Base-by-base conservation (phyloP, 345 rosid genomes). In the Mangifera indica region DNA sequence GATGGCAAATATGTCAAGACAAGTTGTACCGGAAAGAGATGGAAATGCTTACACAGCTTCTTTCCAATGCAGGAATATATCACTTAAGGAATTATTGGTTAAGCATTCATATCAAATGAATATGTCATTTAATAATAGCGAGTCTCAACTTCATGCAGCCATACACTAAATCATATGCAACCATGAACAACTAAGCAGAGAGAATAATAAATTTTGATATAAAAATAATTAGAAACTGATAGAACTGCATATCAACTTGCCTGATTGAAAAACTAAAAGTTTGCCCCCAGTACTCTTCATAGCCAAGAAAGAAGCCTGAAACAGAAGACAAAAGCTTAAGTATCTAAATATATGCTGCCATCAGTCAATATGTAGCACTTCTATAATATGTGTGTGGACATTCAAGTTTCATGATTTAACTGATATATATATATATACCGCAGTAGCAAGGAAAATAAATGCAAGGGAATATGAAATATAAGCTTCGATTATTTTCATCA, bases 191-290 rank as follows among this genome's bases (percentile, higher is more conserved):
- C 46, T 51, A 34, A 18, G 68, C 54, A 45, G 11, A 14, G 40
- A 59, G 32, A 56, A 54, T 20, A 15, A 69, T 1, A n/a, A 15
- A 61, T 29, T 17, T 37, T 22, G 20, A 45, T 12, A 37, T 29
- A 34, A 63, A 45, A 34, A 65, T 69, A 62, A 52, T 48, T 59
- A 29, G 65, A 63, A 40, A 72, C 17, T 52, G 22, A 59, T 9
- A 12, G 11, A 42, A 52, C 12, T 51, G 61, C 45, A 64, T n/a
- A 46, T 11, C 20, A 53, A 71, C 89, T 73, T 29, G 82, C 99
- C 99, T 88, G 99, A 92, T 80, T 95, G 99, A 76, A 95, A 95
- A 71, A 92, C 93, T 82, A 95, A 69, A 73, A 95, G 97, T 83
- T 92, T 92, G 71, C 99, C 98, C 29, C 99, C 99, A 72, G 85